phyloP scores from a whole-genome alignment of 2,329 filamentous ascomycete species.

The Ascochyta lentis region DNA sequence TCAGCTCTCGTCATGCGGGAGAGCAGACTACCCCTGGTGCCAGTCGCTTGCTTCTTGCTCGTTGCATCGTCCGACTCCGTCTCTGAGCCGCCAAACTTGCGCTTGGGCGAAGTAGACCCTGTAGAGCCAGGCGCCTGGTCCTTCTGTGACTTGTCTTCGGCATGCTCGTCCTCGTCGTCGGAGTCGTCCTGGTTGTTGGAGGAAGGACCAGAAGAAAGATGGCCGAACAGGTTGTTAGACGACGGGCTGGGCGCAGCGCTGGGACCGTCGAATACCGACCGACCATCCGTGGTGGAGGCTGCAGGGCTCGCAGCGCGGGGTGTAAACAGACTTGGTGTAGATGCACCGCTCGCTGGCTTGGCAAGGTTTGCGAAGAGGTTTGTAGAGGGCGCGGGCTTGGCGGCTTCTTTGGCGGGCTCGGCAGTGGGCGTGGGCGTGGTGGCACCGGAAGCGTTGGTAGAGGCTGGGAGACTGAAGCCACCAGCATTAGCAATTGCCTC shows the following conservation, averaged over 20 bases:
- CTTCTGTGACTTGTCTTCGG: slow-evolving; percentile 18
- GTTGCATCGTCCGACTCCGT: slow-evolving; percentile 34
- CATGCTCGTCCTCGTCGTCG: slow-evolving; percentile 30
- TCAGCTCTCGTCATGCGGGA: slow-evolving; percentile 39
- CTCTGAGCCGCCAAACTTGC: slow-evolving; percentile 32
- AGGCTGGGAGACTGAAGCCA: slow-evolving; percentile 27
- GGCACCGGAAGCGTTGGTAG: slow-evolving; percentile 12
- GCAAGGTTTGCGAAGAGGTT: slow-evolving; percentile 28
- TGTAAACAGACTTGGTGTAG: slow-evolving; percentile 32
- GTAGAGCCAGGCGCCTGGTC: slow-evolving; percentile 20
- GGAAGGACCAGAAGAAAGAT: slow-evolving; percentile 43
- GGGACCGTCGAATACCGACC: slow-evolving; percentile 42
- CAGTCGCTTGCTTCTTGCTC: slow-evolving; percentile 30
- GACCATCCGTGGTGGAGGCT: slow-evolving; percentile 35
- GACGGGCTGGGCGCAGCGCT: slow-evolving; percentile 27
- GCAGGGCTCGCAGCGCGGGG: slow-evolving; percentile 40
- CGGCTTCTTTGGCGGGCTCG: slow-evolving; percentile 11
- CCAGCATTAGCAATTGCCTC: slow-evolving; percentile 29
- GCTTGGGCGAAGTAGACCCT: slow-evolving; percentile 32
- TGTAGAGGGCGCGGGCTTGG: slow-evolving; percentile 20
- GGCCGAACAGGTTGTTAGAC: slow-evolving; percentile 42
- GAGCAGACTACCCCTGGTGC: slow-evolving; percentile 29
- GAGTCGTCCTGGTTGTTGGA: slow-evolving; percentile 42
- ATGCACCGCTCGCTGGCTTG: slow-evolving; percentile 31
- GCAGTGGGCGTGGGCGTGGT: slow-evolving; percentile 7